phyloP scores from a whole-genome alignment of 345 rosid species.

The Iberis pinnata region DNA sequence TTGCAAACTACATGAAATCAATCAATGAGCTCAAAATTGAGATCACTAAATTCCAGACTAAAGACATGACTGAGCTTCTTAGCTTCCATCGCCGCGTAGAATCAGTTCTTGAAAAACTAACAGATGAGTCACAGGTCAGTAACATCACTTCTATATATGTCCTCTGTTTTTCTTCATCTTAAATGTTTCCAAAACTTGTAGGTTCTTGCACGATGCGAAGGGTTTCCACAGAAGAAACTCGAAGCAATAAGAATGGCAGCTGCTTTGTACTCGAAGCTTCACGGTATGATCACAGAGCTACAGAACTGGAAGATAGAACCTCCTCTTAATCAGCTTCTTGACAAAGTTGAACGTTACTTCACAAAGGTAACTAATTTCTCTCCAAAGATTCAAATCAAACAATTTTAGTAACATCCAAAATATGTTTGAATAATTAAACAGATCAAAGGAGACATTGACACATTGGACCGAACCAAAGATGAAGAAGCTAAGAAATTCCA shows the following conservation, averaged over 20 bases:
- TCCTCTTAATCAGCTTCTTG: constrained; percentile 62
- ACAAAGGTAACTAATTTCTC: constrained; percentile 42
- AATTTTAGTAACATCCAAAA: background rate
- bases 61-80: constrained; percentile 67
- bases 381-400: background rate
- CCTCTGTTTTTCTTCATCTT: background rate
- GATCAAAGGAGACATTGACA: constrained; percentile 72
- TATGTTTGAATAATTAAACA: constrained; percentile 14
- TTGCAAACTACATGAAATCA: constrained; percentile 47
- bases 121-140: constrained; percentile 90
- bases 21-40: constrained; percentile 47
- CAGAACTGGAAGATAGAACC: constrained; percentile 56
- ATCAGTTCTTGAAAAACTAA: constrained; percentile 69
- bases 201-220: constrained; percentile 89
- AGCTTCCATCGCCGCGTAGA: constrained; percentile 69
- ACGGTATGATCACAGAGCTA: constrained; percentile 47
- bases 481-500: constrained; percentile 73
- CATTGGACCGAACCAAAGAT: constrained; percentile 70
- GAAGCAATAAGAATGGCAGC: constrained; percentile 74
- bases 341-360: constrained; percentile 74
- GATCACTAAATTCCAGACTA: constrained; percentile 57
- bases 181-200: constrained; percentile 18
- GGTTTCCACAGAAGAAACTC: constrained; percentile 76
- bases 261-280: constrained; percentile 51
- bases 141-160: background rate